phyloP scores from a whole-genome alignment of 2,329 filamentous ascomycete genomes.

The Penicillium sp. region DNA sequence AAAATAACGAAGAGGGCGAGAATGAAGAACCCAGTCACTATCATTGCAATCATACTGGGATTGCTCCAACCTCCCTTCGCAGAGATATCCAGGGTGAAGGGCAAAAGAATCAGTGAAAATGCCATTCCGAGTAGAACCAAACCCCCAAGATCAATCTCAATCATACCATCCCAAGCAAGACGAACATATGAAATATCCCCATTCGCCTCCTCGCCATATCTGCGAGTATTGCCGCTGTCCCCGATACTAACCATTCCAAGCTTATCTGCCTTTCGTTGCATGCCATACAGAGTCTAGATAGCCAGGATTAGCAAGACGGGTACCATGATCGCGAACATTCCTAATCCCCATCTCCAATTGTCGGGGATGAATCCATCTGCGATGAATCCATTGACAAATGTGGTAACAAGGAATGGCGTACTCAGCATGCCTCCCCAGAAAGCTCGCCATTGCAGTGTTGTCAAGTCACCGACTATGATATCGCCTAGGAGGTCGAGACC shows the following conservation, averaged over 20 bases:
- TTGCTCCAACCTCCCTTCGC: slow-evolving; percentile 1
- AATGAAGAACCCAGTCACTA: neutral
- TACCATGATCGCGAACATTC: slow-evolving; percentile 62
- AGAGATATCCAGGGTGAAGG: slow-evolving; percentile 1
- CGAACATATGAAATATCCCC: too few relatives aligned
- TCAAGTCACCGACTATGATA: slow-evolving; percentile 35
- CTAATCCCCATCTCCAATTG: slow-evolving; percentile 65
- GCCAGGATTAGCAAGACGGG: slow-evolving; percentile 53
- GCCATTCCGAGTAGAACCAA: neutral
- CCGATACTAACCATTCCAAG: slow-evolving; percentile 44
- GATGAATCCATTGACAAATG: slow-evolving; percentile 50
- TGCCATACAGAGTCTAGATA: slow-evolving; percentile 31
- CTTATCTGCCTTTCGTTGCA: slow-evolving; percentile 11
- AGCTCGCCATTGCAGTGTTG: slow-evolving; percentile 33
- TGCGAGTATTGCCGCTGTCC: too few relatives aligned
- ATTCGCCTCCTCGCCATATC: too few relatives aligned
- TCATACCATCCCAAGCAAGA: too few relatives aligned
- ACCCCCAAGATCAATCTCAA: neutral
- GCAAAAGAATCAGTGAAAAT: slow-evolving; percentile 1
- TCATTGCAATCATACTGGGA: slow-evolving; percentile 1
- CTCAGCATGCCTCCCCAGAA: slow-evolving; percentile 28
- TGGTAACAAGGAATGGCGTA: slow-evolving; percentile 45
- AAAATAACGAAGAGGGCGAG: neutral
- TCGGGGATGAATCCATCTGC: slow-evolving; percentile 44
- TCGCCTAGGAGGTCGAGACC: slow-evolving; percentile 33